Percentiles rank a stretch among this genome's conserved stretches.
phyloP scores from a whole-genome alignment of 208 protist genomes.

The Leishmania tropica region DNA sequence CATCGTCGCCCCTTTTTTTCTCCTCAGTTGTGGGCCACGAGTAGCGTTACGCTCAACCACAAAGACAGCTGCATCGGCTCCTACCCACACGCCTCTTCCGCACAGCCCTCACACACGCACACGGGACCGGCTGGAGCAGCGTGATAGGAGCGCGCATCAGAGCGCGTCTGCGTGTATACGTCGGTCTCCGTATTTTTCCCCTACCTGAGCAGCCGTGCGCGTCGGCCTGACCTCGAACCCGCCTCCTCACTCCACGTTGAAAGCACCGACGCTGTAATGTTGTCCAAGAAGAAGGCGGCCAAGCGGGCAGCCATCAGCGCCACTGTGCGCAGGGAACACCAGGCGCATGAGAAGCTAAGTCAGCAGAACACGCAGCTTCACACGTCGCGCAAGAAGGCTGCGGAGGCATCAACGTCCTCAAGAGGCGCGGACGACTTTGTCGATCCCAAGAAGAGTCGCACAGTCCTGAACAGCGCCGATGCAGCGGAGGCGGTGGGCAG shows the following conservation, averaged over 20 bases:
- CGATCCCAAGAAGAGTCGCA: not conserved
- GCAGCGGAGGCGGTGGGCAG: slow-evolving; percentile 24
- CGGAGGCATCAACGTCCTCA: not conserved
- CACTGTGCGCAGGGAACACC: slow-evolving; percentile 39
- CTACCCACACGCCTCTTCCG: not conserved
- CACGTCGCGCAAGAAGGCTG: not conserved
- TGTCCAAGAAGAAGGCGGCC: slow-evolving; percentile 68
- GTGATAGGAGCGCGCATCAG: not conserved
- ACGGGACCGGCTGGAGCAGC: not conserved
- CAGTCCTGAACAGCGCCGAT: slow-evolving; percentile 28
- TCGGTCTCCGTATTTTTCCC: slow-evolving; percentile 16
- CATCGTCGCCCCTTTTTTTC: not conserved
- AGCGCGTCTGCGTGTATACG: not conserved
- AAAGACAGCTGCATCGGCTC: not conserved
- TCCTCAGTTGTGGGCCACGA: not conserved
- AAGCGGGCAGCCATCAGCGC: slow-evolving; percentile 44
- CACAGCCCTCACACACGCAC: not conserved
- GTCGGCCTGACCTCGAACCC: not conserved
- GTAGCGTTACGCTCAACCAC: not conserved
- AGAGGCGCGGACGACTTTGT: not conserved
- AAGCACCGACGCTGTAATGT: slow-evolving; percentile 41
- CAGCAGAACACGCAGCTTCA: not conserved
- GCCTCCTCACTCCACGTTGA: not conserved
- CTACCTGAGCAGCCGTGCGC: slow-evolving; percentile 3
- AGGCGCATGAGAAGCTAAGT: slow-evolving; percentile 21